Evolutionary conservation across 1,139 yeast genomes (phyloP).

Genomic region (Candida tetrigidarum): DNA sequence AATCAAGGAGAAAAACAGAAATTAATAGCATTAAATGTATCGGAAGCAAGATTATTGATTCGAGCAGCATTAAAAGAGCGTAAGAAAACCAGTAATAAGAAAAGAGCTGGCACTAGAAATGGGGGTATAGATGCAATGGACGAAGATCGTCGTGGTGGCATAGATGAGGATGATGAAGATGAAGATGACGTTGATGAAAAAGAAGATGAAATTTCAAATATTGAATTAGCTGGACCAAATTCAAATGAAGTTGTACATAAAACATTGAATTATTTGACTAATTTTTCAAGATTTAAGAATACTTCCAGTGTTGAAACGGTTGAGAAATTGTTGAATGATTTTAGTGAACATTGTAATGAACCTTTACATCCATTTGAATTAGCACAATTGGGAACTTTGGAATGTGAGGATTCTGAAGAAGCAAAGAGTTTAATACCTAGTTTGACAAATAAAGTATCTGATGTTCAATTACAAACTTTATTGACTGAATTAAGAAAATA

Average conservation of each 20-base stretch:
- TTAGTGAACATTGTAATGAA: conserved; percentile 59
- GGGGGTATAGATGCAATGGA: conserved; percentile 16
- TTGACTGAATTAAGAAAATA: conserved; percentile 82
- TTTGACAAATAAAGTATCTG: conserved; percentile 76
- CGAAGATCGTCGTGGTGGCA: conserved; percentile 8
- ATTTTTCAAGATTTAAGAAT: conserved; percentile 88
- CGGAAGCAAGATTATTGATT: conserved; percentile 88
- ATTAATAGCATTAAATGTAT: conserved; percentile 80
- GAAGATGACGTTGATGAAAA: conserved; percentile 49
- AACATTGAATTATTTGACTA: conserved; percentile 84
- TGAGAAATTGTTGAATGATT: conserved; percentile 75
- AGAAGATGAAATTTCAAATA: conserved; percentile 67
- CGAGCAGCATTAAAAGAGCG: conserved; percentile 91
- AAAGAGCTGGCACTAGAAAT: conserved; percentile 14
- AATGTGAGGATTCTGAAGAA: conserved; percentile 97
- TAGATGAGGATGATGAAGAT: conserved; percentile 29
- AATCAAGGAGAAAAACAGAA: conserved; percentile 80
- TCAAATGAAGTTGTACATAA: conserved; percentile 80
- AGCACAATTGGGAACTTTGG: conserved; percentile 91
- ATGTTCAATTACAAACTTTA: conserved; percentile 84
- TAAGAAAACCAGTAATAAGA: conserved; percentile 29
- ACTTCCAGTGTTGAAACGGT: conserved; percentile 94
- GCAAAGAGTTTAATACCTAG: conserved; percentile 95
- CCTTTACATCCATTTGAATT: conserved; percentile 93
- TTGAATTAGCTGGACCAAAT: conserved; percentile 69